Conservation (phyloP, 1,284 basidiomycete genomes). For the Naganishia sp. region DNA sequence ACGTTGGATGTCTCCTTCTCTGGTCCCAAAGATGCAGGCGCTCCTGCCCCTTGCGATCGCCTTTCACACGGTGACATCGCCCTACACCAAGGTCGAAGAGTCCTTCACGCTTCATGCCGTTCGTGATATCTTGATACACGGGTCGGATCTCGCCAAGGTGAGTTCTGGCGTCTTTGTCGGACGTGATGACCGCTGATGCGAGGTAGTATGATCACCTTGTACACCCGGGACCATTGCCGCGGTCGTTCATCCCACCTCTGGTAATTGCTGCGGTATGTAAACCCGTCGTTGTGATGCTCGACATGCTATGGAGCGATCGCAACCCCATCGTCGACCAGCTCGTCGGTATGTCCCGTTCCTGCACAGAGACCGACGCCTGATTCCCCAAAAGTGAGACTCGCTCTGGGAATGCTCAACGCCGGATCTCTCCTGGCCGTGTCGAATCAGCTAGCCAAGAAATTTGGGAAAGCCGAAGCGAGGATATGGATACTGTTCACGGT, state of each 20-base stretch:
- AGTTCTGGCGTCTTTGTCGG: neutral
- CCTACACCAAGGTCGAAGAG: conserved; percentile 96
- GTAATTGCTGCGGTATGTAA: conserved; percentile 41
- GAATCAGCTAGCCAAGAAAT: conserved; percentile 64
- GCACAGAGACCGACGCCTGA: neutral
- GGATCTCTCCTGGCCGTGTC: conserved; percentile 67
- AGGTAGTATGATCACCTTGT: conserved; percentile 81
- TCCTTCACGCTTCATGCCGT: conserved; percentile 91
- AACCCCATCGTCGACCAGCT: conserved; percentile 56
- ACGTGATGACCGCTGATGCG: neutral
- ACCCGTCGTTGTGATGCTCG: conserved; percentile 39
- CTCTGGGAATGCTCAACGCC: conserved; percentile 69
- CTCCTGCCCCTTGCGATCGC: conserved; percentile 62
- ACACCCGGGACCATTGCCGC: conserved; percentile 86
- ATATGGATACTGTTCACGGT: conserved; percentile 70
- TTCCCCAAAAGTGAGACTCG: conserved; percentile 65
- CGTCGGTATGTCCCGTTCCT: conserved; percentile 54
- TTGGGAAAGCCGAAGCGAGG: conserved; percentile 62
- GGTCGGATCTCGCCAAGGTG: conserved; percentile 53
- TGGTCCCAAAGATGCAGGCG: conserved; percentile 53
- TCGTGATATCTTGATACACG: conserved; percentile 83
- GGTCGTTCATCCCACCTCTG: conserved; percentile 71
- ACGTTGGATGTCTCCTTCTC: neutral
- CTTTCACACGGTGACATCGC: conserved; percentile 71
- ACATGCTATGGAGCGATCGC: neutral